Percentiles rank a stretch among this genome's conserved stretches.
phyloP scores from a whole-genome alignment of 371 early-diverging fungal species.

The Parasitella parasitica region DNA sequence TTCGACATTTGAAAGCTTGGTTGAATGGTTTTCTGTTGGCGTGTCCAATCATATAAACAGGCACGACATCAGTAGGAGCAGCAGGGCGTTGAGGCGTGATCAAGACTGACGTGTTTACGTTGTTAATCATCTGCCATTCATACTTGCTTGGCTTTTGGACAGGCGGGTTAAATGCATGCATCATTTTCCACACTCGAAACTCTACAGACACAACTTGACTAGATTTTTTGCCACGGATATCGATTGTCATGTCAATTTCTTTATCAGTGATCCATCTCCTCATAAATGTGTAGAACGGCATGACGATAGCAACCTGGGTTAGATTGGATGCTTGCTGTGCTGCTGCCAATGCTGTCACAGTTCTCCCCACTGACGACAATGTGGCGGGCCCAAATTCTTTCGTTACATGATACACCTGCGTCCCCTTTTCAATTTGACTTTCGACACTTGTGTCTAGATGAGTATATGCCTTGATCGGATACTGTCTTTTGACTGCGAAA shows the following conservation, averaged over 20 bases:
- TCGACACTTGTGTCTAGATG: slow-evolving; percentile 43
- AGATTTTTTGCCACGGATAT: slow-evolving; percentile 48
- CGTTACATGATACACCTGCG: slow-evolving; percentile 62
- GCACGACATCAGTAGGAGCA: slow-evolving; percentile 26
- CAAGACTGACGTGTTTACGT: slow-evolving; percentile 23
- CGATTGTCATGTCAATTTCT: slow-evolving; percentile 40
- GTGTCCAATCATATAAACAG: slow-evolving; percentile 64
- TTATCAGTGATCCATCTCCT: slow-evolving; percentile 33
- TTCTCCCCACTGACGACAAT: slow-evolving; percentile 59
- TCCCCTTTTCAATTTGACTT: slow-evolving; percentile 38
- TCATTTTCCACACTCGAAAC: slow-evolving; percentile 51
- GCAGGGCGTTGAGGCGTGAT: slow-evolving; percentile 20
- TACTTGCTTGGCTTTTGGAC: slow-evolving; percentile 23
- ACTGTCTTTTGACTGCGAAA: slow-evolving; percentile 37
- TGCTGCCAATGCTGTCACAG: slow-evolving; percentile 61
- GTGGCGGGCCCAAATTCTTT: slow-evolving; percentile 66
- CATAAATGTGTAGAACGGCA: slow-evolving; percentile 63
- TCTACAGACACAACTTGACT: slow-evolving; percentile 41
- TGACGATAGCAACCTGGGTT: slow-evolving; percentile 55
- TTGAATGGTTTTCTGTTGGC: slow-evolving; percentile 57
- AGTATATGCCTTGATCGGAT: slow-evolving; percentile 51
- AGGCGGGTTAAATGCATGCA: slow-evolving; percentile 38
- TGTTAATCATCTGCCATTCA: slow-evolving; percentile 29
- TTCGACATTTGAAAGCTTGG: slow-evolving; percentile 52
- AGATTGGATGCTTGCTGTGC: slow-evolving; percentile 55